Percentiles rank a stretch among this genome's conserved stretches.
Evolutionary conservation across 2,329 filamentous ascomycete genomes (phyloP).

Genomic region (Cladophialophora exuberans): DNA sequence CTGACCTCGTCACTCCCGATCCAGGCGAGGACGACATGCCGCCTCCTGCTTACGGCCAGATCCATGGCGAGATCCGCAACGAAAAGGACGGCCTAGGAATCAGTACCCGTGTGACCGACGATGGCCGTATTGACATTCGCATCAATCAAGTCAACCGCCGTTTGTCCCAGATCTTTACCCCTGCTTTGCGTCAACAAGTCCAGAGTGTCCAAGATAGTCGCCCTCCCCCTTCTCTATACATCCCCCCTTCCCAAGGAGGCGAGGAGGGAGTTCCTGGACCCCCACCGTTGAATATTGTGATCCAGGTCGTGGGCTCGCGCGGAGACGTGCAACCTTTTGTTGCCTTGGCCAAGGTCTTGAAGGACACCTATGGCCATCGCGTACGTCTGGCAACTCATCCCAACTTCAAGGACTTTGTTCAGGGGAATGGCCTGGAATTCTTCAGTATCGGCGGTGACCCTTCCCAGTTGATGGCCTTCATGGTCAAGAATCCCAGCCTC

Average conservation of each 20-base stretch:
- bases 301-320: constrained; percentile 73
- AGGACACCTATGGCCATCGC: constrained; percentile 68
- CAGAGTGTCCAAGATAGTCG: constrained; percentile 31
- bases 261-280: constrained; percentile 44
- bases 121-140: constrained; percentile 77
- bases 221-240: constrained; percentile 36
- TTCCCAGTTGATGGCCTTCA: constrained; percentile 78
- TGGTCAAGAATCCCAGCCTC: constrained; percentile 84
- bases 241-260: constrained; percentile 70
- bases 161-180: constrained; percentile 68
- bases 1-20: constrained; percentile 29
- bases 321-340: constrained; percentile 78
- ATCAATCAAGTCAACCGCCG: constrained; percentile 71
- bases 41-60: constrained; percentile 27
- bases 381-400: constrained; percentile 73
- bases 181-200: constrained; percentile 61
- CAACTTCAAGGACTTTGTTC: constrained; percentile 68
- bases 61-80: constrained; percentile 64
- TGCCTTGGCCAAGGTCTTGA: constrained; percentile 66
- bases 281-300: constrained; percentile 63
- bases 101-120: constrained; percentile 66
- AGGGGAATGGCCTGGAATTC: constrained; percentile 72
- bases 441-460: constrained; percentile 76
- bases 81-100: constrained; percentile 66
- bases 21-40: constrained; percentile 23